Evolutionary conservation across 371 early-diverging fungal species (phyloP).

Genomic region (Mucor mucedo): DNA sequence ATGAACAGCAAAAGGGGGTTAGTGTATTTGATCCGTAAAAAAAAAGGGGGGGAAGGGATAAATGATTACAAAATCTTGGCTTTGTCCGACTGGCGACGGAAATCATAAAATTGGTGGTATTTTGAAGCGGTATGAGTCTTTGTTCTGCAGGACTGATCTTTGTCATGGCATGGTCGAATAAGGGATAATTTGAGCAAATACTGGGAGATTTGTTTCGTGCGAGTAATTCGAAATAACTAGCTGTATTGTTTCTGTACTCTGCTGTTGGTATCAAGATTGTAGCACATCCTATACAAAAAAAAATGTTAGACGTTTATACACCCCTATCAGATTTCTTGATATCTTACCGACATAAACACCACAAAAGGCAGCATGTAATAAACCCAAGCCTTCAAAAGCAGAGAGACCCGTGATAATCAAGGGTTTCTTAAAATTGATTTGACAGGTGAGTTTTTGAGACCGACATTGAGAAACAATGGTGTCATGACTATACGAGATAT

Average conservation of each 20-base stretch:
- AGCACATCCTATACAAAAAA: slow-evolving; percentile 43
- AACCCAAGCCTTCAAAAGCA: slow-evolving; percentile 73
- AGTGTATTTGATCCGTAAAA: neutral
- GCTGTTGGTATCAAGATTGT: slow-evolving; percentile 61
- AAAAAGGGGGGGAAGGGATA: slow-evolving; percentile 5
- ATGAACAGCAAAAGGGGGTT: neutral
- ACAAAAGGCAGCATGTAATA: slow-evolving; percentile 70
- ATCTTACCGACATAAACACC: slow-evolving; percentile 71
- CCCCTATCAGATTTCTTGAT: no score
- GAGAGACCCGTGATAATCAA: slow-evolving; percentile 65
- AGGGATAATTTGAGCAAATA: slow-evolving; percentile 64
- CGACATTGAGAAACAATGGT: slow-evolving; percentile 73
- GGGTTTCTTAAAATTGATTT: slow-evolving; percentile 65
- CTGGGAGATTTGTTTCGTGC: slow-evolving; percentile 64
- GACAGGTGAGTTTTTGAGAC: slow-evolving; percentile 75
- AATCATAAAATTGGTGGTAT: slow-evolving; percentile 71
- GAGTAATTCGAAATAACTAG: slow-evolving; percentile 67
- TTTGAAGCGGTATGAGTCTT: slow-evolving; percentile 56
- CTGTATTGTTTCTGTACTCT: slow-evolving; percentile 61
- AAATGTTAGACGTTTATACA: slow-evolving; percentile 1
- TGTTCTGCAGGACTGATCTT: slow-evolving; percentile 39
- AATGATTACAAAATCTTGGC: slow-evolving; percentile 37
- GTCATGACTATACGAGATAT: slow-evolving; percentile 65
- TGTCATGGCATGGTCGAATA: slow-evolving; percentile 74
- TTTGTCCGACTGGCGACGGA: slow-evolving; percentile 74